phyloP scores from a whole-genome alignment of 2,329 filamentous ascomycete genomes.

The Arthrinium puccinioides region DNA sequence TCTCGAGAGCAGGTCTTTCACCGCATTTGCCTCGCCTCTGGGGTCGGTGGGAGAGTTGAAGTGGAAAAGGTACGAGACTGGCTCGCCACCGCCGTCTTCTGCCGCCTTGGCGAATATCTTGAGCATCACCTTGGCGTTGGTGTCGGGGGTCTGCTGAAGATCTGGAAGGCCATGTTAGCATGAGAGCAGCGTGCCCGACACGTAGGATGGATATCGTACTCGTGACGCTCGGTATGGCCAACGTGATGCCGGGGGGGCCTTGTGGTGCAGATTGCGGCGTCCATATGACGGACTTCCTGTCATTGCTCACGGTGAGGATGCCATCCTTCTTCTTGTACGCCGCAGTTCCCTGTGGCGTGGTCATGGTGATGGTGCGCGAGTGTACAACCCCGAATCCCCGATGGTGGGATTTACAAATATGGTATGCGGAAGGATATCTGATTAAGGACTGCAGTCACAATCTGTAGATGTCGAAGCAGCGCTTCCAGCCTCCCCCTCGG shows the following conservation, averaged over 20 bases:
- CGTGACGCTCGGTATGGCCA: conserved; percentile 70
- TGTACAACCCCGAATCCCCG: too few relatives aligned
- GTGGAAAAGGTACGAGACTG: conserved; percentile 74
- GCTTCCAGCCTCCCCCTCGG: too few relatives aligned
- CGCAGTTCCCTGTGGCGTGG: conserved; percentile 56
- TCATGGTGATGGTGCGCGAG: too few relatives aligned
- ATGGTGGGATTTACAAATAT: too few relatives aligned
- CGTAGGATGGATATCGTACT: conserved; percentile 46
- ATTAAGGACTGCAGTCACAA: too few relatives aligned
- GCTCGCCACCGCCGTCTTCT: conserved; percentile 45
- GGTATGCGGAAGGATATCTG: too few relatives aligned
- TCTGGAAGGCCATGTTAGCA: conserved; percentile 43
- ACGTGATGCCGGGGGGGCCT: conserved; percentile 57
- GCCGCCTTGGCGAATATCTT: conserved; percentile 76
- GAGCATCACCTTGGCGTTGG: conserved; percentile 83
- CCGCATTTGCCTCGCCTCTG: conserved; percentile 72
- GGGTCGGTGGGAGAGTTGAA: conserved; percentile 76
- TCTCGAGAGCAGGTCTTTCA: conserved; percentile 75
- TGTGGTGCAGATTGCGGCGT: conserved; percentile 57
- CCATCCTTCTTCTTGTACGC: conserved; percentile 97
- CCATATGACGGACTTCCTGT: conserved; percentile 74
- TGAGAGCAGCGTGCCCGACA: neutral
- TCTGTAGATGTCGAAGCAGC: too few relatives aligned
- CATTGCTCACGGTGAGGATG: conserved; percentile 64
- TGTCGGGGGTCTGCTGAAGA: conserved; percentile 88